Conservation (phyloP, 2,329 filamentous ascomycete species). For the Aspergillus vadensis region DNA sequence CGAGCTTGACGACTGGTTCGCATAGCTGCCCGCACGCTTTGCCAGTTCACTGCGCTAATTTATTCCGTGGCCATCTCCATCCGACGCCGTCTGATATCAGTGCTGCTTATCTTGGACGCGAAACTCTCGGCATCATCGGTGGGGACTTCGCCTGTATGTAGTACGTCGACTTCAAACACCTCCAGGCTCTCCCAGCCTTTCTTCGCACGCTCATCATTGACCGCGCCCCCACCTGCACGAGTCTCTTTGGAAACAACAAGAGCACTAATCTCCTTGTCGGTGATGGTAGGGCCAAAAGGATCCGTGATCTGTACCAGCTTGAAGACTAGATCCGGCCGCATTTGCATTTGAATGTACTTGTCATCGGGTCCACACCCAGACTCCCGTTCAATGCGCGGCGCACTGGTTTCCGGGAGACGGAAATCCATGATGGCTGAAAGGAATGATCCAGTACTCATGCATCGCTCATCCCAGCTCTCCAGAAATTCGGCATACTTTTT, state of each 20-base stretch:
- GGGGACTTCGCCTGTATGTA: constrained; percentile 67
- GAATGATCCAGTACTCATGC: constrained; percentile 70
- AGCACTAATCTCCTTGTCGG: constrained; percentile 73
- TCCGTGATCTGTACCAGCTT: constrained; percentile 86
- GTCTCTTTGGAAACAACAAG: constrained; percentile 90
- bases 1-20: neutral
- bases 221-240: constrained; percentile 74
- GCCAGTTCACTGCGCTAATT: constrained; percentile 12
- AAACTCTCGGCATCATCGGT: constrained; percentile 61
- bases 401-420: constrained; percentile 50
- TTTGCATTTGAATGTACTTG: constrained; percentile 44
- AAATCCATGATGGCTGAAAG: constrained; percentile 63
- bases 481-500: constrained; percentile 85
- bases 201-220: constrained; percentile 78
- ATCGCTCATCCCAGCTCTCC: constrained; percentile 76
- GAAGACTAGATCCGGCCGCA: constrained; percentile 66
- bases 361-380: constrained; percentile 42
- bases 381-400: constrained; percentile 34
- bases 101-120: constrained; percentile 86
- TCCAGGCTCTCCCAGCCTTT: constrained; percentile 75
- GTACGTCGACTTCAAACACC: constrained; percentile 85
- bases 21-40: constrained; percentile 6
- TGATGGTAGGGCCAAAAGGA: constrained; percentile 86
- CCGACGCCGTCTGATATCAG: constrained; percentile 68
- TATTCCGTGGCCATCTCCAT: constrained; percentile 41